phyloP scores from a whole-genome alignment of 164 flowering plant genomes.

The Litsea cubeba region DNA sequence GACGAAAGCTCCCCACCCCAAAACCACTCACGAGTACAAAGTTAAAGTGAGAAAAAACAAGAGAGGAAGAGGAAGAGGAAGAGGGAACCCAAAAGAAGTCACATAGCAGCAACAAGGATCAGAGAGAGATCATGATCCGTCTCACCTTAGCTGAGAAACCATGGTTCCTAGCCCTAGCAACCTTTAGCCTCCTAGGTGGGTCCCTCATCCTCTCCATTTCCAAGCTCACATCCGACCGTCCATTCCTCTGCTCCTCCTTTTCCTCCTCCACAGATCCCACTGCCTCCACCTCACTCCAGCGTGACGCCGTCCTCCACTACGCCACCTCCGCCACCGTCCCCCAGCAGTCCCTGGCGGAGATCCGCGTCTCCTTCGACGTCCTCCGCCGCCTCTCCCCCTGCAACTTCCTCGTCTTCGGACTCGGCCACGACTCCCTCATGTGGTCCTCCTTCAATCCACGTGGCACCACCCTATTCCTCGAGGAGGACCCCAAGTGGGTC shows the following conservation, averaged over 20 bases:
- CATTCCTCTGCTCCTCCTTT: conserved; percentile 9
- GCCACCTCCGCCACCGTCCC: conserved; percentile 29
- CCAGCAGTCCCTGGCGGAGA: conserved; percentile 28
- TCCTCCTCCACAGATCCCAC: neutral
- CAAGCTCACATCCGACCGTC: conserved; percentile 5
- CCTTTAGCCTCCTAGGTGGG: conserved; percentile 19
- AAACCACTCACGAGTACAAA: too few species aligned
- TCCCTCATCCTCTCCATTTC: conserved; percentile 16
- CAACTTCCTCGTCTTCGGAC: conserved; percentile 47
- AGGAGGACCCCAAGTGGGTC: conserved; percentile 73
- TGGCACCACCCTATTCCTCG: conserved; percentile 45
- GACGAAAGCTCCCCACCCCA: too few species aligned
- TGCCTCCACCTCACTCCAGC: conserved; percentile 1
- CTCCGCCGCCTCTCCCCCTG: conserved; percentile 22
- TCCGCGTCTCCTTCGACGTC: conserved; percentile 29
- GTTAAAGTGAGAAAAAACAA: too few species aligned
- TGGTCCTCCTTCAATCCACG: conserved; percentile 37
- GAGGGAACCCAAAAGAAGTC: too few species aligned
- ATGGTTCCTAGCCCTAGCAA: conserved; percentile 18
- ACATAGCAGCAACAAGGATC: too few species aligned
- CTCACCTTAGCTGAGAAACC: conserved; percentile 9
- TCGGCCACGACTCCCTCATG: conserved; percentile 44
- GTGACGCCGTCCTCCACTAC: conserved; percentile 34
- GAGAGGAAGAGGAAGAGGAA: neutral
- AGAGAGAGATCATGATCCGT: neutral